Conservation (phyloP, 225 moss, liverwort and hornwort species). For the Ulota crispa region DNA sequence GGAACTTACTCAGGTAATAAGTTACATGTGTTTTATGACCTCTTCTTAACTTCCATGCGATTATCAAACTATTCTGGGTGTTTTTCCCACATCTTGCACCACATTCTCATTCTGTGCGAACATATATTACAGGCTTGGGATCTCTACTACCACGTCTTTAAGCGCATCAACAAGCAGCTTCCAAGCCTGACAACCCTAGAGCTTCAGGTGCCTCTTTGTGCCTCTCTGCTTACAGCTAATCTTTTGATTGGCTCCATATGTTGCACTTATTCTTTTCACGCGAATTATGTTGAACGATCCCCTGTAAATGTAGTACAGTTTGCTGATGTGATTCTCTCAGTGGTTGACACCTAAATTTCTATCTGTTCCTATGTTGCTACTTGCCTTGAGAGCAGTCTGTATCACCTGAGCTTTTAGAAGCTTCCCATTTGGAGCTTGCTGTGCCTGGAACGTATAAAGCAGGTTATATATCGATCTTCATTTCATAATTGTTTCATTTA, state of each 20-base stretch:
- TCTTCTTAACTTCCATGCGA: slow-evolving; percentile 2
- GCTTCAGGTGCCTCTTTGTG: slow-evolving; percentile 59
- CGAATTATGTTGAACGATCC: not conserved
- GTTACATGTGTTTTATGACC: not conserved
- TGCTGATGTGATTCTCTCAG: not conserved
- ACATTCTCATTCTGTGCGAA: not conserved
- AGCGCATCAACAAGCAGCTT: slow-evolving; percentile 99
- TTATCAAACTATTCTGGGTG: slow-evolving; percentile 5
- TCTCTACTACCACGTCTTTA: slow-evolving; percentile 98
- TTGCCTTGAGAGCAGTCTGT: slow-evolving; percentile 63
- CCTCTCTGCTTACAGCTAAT: not conserved
- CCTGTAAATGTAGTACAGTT: not conserved
- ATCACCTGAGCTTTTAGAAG: slow-evolving; percentile 83
- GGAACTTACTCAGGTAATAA: slow-evolving; percentile 88
- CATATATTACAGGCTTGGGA: slow-evolving; percentile 77
- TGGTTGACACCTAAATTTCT: not conserved
- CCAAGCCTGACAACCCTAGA: slow-evolving; percentile 93
- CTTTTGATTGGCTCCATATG: not conserved
- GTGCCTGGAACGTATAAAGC: slow-evolving; percentile 96
- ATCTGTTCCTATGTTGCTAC: slow-evolving; percentile 12
- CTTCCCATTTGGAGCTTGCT: slow-evolving; percentile 86
- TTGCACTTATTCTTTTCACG: not conserved
- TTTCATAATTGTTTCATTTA: not conserved
- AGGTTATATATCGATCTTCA: slow-evolving; percentile 43
- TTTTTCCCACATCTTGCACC: not conserved